These are phyloP conservation scores for Rhodomyrtus tomentosa DNA, from an alignment of 345 rosid species.

Conservation along the genomic window DNA sequence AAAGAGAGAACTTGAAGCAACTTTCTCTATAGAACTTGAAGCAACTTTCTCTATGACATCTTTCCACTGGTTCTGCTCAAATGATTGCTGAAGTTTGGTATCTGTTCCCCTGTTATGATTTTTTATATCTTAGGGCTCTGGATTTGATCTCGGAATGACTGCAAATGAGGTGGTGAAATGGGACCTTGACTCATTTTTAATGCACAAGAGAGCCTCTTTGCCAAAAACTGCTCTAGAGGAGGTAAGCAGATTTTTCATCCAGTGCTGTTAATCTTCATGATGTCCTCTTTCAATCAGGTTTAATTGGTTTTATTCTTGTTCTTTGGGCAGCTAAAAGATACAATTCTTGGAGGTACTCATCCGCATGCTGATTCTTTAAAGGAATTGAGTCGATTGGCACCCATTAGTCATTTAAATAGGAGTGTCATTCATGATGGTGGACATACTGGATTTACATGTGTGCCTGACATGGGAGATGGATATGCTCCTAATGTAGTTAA, in stretches of 20 bases:
- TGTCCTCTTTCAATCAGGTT: not conserved
- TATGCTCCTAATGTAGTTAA: conserved; percentile 1
- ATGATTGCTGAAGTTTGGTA: not conserved
- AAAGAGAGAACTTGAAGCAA: not conserved
- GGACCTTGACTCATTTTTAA: conserved; percentile 35
- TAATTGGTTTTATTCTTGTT: not conserved
- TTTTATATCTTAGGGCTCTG: conserved; percentile 12
- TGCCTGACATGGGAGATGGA: not conserved
- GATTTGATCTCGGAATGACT: conserved; percentile 13
- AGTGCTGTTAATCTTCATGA: not conserved
- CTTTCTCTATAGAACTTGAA: not conserved
- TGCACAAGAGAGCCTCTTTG: conserved; percentile 37
- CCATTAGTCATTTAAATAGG: not conserved
- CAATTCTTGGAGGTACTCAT: conserved; percentile 13
- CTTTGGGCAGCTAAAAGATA: conserved; percentile 37
- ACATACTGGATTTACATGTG: not conserved
- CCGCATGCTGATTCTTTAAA: conserved; percentile 20
- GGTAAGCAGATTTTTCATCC: conserved; percentile 12
- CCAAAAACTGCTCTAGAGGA: conserved; percentile 33
- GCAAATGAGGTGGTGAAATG: conserved; percentile 28
- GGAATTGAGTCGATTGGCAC: conserved; percentile 20
- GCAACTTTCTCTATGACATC: not conserved
- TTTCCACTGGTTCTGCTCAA: not conserved
- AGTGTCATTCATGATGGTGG: not conserved
- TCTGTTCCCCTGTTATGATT: not conserved